These are phyloP conservation scores for Penicillium cinerascens DNA, from an alignment of 495 filamentous ascomycete species.

Conservation along the genomic window DNA sequence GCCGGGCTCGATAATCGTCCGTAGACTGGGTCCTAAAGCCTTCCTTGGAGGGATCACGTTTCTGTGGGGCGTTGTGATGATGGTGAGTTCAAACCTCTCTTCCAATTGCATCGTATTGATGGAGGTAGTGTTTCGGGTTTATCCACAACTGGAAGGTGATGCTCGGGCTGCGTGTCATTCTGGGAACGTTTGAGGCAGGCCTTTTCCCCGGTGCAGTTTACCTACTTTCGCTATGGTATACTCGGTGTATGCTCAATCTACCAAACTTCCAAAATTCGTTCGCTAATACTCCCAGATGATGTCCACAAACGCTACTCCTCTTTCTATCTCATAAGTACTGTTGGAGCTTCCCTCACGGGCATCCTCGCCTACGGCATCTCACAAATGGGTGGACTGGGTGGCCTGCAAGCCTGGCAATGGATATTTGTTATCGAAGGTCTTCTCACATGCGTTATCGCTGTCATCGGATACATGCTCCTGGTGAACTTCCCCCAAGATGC, in stretches of 20 bases:
- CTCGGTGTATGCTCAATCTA: conserved; percentile 28
- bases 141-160: conserved; percentile 46
- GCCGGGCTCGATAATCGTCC: conserved; percentile 1
- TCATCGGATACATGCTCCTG: conserved; percentile 40
- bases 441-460: conserved; percentile 30
- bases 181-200: conserved; percentile 56
- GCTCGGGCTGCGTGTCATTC: conserved; percentile 49
- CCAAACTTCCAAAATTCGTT: not conserved
- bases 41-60: conserved; percentile 6
- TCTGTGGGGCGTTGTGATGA: conserved; percentile 10
- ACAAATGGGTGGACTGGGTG: conserved; percentile 43
- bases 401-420: conserved; percentile 55
- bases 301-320: conserved; percentile 55
- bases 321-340: conserved; percentile 50
- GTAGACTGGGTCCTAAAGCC: conserved; percentile 6
- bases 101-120: not conserved
- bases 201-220: conserved; percentile 58
- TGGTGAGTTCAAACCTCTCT: conserved; percentile 1
- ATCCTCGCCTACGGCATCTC: conserved; percentile 58
- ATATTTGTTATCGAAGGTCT: conserved; percentile 55
- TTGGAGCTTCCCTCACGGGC: conserved; percentile 52
- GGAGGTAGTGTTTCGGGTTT: conserved; percentile 36
- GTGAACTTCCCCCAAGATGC: conserved; percentile 51
- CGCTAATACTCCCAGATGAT: conserved; percentile 24
- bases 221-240: conserved; percentile 56